Evolutionary conservation across 2,329 filamentous ascomycete genomes (phyloP), one percentile per base, ranked within the genome.

Genomic region (Colletotrichum tropicale): DNA sequence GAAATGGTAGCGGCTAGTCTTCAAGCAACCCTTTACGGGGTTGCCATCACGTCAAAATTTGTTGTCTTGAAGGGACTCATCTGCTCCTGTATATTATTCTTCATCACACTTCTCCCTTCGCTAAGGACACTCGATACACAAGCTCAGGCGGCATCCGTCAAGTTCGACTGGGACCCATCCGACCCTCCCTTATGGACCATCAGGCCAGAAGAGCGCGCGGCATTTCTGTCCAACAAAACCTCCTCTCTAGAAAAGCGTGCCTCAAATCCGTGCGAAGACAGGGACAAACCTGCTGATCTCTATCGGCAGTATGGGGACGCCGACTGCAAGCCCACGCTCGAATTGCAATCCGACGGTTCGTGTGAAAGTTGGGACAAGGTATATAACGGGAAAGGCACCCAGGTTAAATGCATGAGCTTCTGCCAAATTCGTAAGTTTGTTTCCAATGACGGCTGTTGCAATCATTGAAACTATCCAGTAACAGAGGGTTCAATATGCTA

Each of bases 361-460:
- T 52, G 43, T 21, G 6, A 52, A 7, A 52, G 43, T 21, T 52
- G 43, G 43, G 43, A 52, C 12, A 52, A 21, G 43, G 43, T 52
- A 8, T 52, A 52, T 5, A 21, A 52, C 43, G 12, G 43, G 4
- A 52, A 52, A 24, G n/a, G 12, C 43, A 52, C 43, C 1, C 43
- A 52, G n/a, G 43, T 52, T 12, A 52, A 52, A 24, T 52, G 43
- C 4, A 52, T 52, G 43, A 61, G 30, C n/a, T 69, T 36, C 16
- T 69, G 66, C 18, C 66, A 69, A 30, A 43, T 69, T 30, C 48
- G 66, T 69, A 61, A 38, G 66, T 60, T 10, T 13, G 8, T 18
- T 21, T 9, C 1, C 4, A 18, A 7, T 0, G 2, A n/a, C 10
- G n/a, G 4, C 4, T 24, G 1, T 52, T 52, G 10, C n/a, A 18